Percentiles rank a stretch among this genome's conserved stretches.
These are phyloP conservation scores for Lasiosphaeria miniovina DNA, from an alignment of 495 filamentous ascomycete genomes.

Conservation along the genomic window DNA sequence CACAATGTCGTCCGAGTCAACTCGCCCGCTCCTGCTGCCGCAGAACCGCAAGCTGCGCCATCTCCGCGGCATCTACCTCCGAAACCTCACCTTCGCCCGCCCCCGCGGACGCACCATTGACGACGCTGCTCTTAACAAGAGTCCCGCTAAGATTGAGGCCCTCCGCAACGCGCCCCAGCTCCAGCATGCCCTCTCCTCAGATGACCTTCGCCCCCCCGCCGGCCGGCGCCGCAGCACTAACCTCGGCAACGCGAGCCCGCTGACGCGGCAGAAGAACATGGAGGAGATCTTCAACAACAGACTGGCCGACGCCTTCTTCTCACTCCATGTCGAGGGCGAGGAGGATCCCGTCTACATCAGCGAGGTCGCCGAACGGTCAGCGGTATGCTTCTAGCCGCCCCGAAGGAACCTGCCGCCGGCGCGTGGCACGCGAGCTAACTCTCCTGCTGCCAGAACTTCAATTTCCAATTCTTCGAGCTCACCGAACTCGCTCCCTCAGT, in stretches of 20 bases:
- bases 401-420: background rate
- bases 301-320: conserved; percentile 88
- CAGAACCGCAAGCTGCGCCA: conserved; percentile 89
- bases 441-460: conserved; percentile 62
- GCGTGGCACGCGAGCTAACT: background rate
- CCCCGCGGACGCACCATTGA: conserved; percentile 74
- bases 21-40: conserved; percentile 46
- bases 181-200: conserved; percentile 70
- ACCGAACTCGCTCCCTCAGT: conserved; percentile 61
- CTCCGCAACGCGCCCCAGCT: conserved; percentile 52
- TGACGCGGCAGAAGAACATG: conserved; percentile 68
- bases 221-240: conserved; percentile 66
- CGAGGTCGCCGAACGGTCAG: conserved; percentile 72
- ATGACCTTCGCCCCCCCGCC: conserved; percentile 53
- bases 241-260: conserved; percentile 65
- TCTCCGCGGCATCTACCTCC: conserved; percentile 79
- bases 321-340: conserved; percentile 65
- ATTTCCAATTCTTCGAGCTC: conserved; percentile 84
- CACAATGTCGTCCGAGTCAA: conserved; percentile 38
- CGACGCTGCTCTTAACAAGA: conserved; percentile 76
- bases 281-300: conserved; percentile 67
- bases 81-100: conserved; percentile 71
- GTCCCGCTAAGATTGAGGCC: conserved; percentile 65
- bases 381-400: conserved; percentile 40
- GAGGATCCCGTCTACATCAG: conserved; percentile 84